Evolutionary conservation across 108 stramenopile genomes (phyloP), one percentile per base, ranked within the genome.

Genomic region (Fragilariopsis cylindrus): DNA sequence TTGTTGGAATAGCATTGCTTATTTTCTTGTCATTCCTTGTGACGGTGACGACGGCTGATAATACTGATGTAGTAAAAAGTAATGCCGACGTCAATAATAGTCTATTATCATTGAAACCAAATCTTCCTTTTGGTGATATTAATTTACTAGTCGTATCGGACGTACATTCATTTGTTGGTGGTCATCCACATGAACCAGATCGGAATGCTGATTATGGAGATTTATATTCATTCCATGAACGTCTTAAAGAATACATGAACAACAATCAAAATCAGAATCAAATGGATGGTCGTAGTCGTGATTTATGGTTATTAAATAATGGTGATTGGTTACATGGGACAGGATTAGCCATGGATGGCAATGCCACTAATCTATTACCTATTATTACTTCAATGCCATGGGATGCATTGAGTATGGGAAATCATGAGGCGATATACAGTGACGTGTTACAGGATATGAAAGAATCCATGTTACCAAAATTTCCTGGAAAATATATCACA

Each of bases 131-230:
- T 72, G 72, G 68, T 16, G 88, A 86, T 69, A 88, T 93, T 49
- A 93, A 91, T 69, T 72, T 93, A 7, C n/a, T 94, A 15, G 85
- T 90, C 19, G 70, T 92, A 53, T 91, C 93, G 11, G 93, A 94
- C 53, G 89, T 89, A 0, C 93, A 94, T 80, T 83, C 86, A 21
- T 89, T 64, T 54, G 72, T 94, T 4, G 86, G 69, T 47, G 86
- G 88, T 8, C 89, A 87, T 47, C 67, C 76, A 5, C 89, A 94
- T 67, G 88, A 89, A 71, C 73, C 68, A 3, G 46, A 66, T 13
- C 54, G 80, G 11, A 75, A 87, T 68, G 90, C 85, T 16, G 88
- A 94, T 70, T 91, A 87, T 74, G 93, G 93, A 1, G 67, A 85
- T 52, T 75, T 94, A 9, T 69, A 89, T 13, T 82, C 80, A 54